A percentile compares a stretch with the other conserved stretches of the same genome.
Evolutionary conservation across 306 rosid species (phyloP).

Genomic region (Astragalus membranaceus): DNA sequence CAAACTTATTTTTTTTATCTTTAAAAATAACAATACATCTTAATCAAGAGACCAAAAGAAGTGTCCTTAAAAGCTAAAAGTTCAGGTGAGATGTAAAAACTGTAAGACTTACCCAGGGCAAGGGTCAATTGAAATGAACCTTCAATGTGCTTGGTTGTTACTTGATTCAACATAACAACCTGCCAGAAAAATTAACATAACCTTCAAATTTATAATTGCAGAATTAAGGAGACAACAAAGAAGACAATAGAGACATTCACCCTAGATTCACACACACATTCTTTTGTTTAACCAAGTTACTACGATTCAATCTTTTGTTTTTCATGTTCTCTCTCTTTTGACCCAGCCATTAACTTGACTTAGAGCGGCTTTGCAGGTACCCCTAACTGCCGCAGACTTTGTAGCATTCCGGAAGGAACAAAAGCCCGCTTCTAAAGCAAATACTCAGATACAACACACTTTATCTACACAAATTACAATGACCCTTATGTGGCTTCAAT

Average conservation of each 20-base stretch:
- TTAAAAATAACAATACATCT: too few relatives aligned
- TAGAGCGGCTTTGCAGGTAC: background rate
- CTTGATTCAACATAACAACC: constrained; percentile 94
- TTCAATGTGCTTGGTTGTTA: constrained; percentile 63
- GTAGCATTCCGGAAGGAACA: background rate
- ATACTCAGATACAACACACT: background rate
- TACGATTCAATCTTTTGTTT: too few relatives aligned
- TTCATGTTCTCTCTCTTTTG: background rate
- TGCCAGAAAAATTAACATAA: constrained; percentile 25
- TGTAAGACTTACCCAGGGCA: constrained; percentile 59
- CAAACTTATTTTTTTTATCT: background rate
- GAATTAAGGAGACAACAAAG: background rate
- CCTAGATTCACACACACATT: background rate
- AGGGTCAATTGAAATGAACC: constrained; percentile 88
- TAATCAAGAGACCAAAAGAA: background rate
- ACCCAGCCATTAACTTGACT: background rate
- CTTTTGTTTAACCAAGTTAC: too few relatives aligned
- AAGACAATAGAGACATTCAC: background rate
- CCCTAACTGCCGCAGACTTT: background rate
- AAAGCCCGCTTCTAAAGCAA: background rate
- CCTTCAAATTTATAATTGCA: background rate
- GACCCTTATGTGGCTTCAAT: background rate
- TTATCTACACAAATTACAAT: background rate
- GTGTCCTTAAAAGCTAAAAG: background rate
- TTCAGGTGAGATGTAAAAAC: constrained; percentile 11